Evolutionary conservation across 768 basidiomycete genomes (phyloP).

Genomic region (Phlebiopsis gigantea): DNA sequence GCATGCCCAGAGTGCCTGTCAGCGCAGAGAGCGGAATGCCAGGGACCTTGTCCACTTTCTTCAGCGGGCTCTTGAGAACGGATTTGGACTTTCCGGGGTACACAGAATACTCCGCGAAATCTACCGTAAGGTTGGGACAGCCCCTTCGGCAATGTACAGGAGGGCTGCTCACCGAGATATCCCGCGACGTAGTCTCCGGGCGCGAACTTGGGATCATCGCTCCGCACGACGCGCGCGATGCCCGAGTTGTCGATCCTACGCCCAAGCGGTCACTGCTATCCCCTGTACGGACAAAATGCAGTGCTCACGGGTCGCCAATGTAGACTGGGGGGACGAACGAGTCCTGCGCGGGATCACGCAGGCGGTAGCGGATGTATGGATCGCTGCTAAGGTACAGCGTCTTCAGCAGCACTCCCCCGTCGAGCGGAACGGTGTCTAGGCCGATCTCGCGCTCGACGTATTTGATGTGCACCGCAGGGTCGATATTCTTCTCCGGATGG

Average conservation of each 20-base stretch:
- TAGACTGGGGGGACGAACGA: neutral
- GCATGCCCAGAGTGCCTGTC: neutral
- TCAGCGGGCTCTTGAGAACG: neutral
- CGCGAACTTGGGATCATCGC: slow-evolving; percentile 1
- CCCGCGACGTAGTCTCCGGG: slow-evolving; percentile 6
- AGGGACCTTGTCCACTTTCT: neutral
- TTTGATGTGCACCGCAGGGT: neutral
- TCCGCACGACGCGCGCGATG: neutral
- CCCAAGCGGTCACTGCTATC: neutral
- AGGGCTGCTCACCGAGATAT: neutral
- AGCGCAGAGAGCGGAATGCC: neutral
- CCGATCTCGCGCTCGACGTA: slow-evolving; percentile 9
- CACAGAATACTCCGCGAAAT: slow-evolving; percentile 8
- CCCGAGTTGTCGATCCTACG: slow-evolving; percentile 3
- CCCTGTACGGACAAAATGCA: neutral
- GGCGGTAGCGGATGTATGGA: slow-evolving; percentile 12
- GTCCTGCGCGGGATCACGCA: slow-evolving; percentile 7
- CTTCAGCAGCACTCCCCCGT: slow-evolving; percentile 17
- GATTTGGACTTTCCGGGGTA: slow-evolving; percentile 1
- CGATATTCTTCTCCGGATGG: neutral
- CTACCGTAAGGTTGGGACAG: neutral
- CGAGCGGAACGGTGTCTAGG: slow-evolving; percentile 11
- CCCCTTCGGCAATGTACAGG: no score
- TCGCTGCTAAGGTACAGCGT: slow-evolving; percentile 13
- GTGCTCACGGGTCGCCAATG: slow-evolving; percentile 2